These are phyloP conservation scores for Melanogaster broomeanus DNA, from an alignment of 768 basidiomycete species.

Conservation along the genomic window DNA sequence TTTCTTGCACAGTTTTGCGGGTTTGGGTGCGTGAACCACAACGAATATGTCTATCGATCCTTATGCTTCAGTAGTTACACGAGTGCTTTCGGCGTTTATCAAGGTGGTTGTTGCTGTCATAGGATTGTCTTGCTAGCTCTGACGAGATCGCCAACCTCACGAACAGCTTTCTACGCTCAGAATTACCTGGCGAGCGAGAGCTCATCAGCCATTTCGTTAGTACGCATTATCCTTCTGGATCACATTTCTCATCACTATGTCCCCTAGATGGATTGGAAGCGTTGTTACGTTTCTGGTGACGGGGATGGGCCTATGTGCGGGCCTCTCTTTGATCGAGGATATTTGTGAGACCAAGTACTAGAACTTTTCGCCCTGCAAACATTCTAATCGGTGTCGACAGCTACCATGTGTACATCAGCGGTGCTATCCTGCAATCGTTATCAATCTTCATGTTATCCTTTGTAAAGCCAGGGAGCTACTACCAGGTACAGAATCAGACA, in stretches of 20 bases:
- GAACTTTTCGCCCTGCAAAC: too few species aligned
- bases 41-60: neutral
- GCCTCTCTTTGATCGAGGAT: too few species aligned
- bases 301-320: conserved; percentile 24
- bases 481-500: too few species aligned
- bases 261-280: conserved; percentile 32
- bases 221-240: too few species aligned
- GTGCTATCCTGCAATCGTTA: too few species aligned
- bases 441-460: too few species aligned
- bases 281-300: conserved; percentile 17
- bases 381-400: too few species aligned
- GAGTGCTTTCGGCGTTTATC: conserved; percentile 29
- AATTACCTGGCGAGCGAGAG: conserved; percentile 21
- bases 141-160: neutral
- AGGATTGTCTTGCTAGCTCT: neutral
- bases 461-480: too few species aligned
- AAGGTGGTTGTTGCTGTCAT: conserved; percentile 9
- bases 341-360: conserved; percentile 29
- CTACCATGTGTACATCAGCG: too few species aligned
- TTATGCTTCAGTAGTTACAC: conserved; percentile 14
- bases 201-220: too few species aligned
- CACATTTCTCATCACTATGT: too few species aligned
- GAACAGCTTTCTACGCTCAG: conserved; percentile 23
- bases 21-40: conserved; percentile 17
- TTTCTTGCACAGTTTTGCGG: conserved; percentile 29